A percentile compares a stretch with the other conserved stretches of the same genome.
Conservation (phyloP, 2,329 filamentous ascomycete species). For the Epichloe glyceriae region DNA sequence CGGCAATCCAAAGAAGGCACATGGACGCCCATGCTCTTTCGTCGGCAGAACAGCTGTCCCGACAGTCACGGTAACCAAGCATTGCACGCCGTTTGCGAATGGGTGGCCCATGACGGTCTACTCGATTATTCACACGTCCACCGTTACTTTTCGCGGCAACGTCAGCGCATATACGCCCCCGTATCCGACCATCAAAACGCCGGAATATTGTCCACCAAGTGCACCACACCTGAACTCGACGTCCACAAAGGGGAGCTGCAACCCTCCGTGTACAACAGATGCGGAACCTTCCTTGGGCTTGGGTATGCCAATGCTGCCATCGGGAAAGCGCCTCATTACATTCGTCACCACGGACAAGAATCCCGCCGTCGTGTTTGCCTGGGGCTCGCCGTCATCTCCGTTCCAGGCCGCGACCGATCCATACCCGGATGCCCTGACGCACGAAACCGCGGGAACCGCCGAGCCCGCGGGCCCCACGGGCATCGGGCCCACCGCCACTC, state of each 20-base stretch:
- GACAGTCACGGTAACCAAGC: constrained; percentile 8
- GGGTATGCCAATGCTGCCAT: neutral
- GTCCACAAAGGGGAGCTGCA: too few species aligned
- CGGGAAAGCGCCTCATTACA: constrained; percentile 16
- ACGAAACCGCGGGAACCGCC: constrained; percentile 8
- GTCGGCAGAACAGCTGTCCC: neutral
- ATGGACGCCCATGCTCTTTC: neutral
- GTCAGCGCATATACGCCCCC: constrained; percentile 33
- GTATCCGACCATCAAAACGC: constrained; percentile 27
- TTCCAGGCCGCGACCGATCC: constrained; percentile 11
- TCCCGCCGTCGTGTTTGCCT: constrained; percentile 33
- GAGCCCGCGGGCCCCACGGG: constrained; percentile 1
- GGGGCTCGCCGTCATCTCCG: constrained; percentile 26
- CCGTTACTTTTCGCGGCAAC: constrained; percentile 35
- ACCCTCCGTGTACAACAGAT: too few species aligned
- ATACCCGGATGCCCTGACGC: constrained; percentile 5
- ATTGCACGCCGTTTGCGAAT: constrained; percentile 20
- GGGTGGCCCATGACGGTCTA: constrained; percentile 22
- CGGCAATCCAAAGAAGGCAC: too few species aligned
- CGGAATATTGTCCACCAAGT: constrained; percentile 20
- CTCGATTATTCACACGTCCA: constrained; percentile 35
- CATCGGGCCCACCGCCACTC: neutral
- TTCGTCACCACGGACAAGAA: constrained; percentile 43
- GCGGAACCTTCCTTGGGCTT: neutral
- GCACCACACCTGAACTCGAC: too few species aligned